Evolutionary conservation across 352 stramenopile species (phyloP), one percentile per base, ranked within the genome.

Genomic region (Aphanomyces cochlioides): DNA sequence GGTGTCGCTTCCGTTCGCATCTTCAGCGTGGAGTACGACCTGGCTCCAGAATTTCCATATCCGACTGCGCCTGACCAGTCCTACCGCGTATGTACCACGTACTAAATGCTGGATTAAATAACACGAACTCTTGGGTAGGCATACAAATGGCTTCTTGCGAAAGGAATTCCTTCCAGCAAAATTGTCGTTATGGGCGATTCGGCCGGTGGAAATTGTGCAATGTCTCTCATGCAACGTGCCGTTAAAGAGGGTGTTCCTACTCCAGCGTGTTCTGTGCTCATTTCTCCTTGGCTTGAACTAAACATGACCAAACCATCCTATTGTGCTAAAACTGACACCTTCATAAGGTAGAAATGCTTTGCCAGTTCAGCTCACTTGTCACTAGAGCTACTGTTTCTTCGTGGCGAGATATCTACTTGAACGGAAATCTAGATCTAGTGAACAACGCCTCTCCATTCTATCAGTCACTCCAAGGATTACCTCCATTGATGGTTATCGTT

Each of bases 1-100:
- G 17, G 15, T 7, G 12, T 8, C 13, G 15, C 19, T 17, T 15
- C n/a, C 3, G 54, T 54, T 3, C 64, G 64, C 10, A 21, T 61
- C 7, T 70, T 70, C 39, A 70, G 64, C 28, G 40, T 70, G 19
- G 43, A 61, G 37, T 70, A 70, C 39, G 64, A 70, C 45, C 54
- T 70, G 1, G 54, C 64, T 4, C 64, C 64, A 15, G 8, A 70
- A 37, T 12, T 19, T 34, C 15, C 12, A 13, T 70, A 70, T 34
- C 64, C 64, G 17, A 45, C 28, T 4, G 17, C 28, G 15, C 17
- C 48, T 36, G 13, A 70, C 7, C 64, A 70, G 60, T 40, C 64
- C 34, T 38, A 58, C 17, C 17, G 21, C 40, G 64, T 70, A 61
- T 37, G 54, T 45, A 4, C 43, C 43, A 12, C 8, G 8, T 61